Evolutionary conservation across 2,329 filamentous ascomycete species (phyloP).

Genomic region (Dothideomycetidae sp.): DNA sequence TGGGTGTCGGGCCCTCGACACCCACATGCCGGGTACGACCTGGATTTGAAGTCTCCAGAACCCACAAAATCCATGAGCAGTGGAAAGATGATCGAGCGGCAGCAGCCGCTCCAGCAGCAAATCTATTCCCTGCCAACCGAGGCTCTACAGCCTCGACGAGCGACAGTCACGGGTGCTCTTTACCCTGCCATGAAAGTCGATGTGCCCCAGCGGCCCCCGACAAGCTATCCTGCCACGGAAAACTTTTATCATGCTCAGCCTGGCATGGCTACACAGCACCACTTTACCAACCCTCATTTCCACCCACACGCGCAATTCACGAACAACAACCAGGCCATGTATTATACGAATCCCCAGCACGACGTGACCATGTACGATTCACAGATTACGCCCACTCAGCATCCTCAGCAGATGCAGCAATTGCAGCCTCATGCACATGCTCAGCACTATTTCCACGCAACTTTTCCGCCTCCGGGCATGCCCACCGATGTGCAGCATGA

Average conservation of each 20-base stretch:
- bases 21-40: not conserved
- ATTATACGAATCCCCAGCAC: not conserved
- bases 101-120: not conserved
- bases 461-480: not conserved
- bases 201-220: not conserved
- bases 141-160: not conserved
- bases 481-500: not conserved
- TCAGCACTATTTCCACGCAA: not conserved
- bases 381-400: not conserved
- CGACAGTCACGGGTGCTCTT: not conserved
- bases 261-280: not conserved
- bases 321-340: not conserved
- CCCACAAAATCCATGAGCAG: not conserved
- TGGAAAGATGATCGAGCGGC: not conserved
- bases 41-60: not conserved
- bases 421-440: not conserved
- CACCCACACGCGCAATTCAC: conserved; percentile 3
- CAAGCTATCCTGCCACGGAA: not conserved
- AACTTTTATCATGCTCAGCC: not conserved
- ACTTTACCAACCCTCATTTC: not conserved
- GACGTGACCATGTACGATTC: not conserved
- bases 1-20: not conserved
- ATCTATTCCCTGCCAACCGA: not conserved
- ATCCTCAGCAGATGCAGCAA: not conserved
- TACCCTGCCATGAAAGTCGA: not conserved